These are phyloP conservation scores for Amesomyces nigricolor DNA, from an alignment of 2,329 filamentous ascomycete species.

Conservation along the genomic window DNA sequence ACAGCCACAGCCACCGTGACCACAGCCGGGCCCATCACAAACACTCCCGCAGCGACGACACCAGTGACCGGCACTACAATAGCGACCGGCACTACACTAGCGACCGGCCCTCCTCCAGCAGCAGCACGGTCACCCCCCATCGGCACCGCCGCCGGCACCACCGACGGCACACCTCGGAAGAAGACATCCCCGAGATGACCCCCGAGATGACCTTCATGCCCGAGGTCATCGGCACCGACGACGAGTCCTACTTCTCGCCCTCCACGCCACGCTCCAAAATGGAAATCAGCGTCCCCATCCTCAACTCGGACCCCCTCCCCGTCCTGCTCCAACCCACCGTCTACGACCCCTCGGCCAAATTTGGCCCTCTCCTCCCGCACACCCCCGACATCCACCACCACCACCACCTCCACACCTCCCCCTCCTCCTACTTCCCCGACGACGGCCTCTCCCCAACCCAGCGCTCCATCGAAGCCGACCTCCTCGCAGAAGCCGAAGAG, in stretches of 20 bases:
- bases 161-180: constrained; percentile 23
- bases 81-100: constrained; percentile 21
- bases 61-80: constrained; percentile 20
- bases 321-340: constrained; percentile 51
- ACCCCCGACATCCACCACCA: not conserved
- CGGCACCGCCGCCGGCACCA: constrained; percentile 22
- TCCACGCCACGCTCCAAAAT: constrained; percentile 23
- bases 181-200: constrained; percentile 21
- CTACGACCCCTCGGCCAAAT: constrained; percentile 42
- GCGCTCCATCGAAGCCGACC: constrained; percentile 53
- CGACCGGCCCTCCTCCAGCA: constrained; percentile 20
- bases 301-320: constrained; percentile 44
- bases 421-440: constrained; percentile 20
- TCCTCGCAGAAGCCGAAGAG: constrained; percentile 53
- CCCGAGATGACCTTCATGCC: constrained; percentile 23
- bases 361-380: constrained; percentile 9
- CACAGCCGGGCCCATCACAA: constrained; percentile 26
- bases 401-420: too few species aligned
- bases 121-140: constrained; percentile 6
- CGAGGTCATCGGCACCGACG: constrained; percentile 27
- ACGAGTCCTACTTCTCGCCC: constrained; percentile 26
- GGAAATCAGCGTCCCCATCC: constrained; percentile 47
- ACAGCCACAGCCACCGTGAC: constrained; percentile 17
- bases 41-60: constrained; percentile 27
- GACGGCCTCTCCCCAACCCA: constrained; percentile 52